Conservation (phyloP, 768 basidiomycete genomes). For the Tricholoma sp. region DNA sequence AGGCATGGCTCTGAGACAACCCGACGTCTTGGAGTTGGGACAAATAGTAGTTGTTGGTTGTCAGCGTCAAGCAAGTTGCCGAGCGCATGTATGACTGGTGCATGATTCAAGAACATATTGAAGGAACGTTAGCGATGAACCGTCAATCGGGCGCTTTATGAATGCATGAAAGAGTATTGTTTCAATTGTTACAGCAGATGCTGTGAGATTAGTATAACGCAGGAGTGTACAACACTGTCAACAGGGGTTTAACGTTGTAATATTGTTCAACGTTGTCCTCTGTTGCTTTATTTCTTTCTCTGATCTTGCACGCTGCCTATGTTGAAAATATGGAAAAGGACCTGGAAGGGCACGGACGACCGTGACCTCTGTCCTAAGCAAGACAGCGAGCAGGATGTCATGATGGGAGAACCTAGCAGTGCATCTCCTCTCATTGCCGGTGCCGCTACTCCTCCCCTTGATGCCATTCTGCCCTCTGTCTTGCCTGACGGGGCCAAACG, state of each 20-base stretch:
- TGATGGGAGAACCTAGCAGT: conserved; percentile 16
- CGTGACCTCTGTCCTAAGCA: neutral
- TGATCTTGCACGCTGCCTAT: too few species aligned
- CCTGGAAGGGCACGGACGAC: conserved; percentile 35
- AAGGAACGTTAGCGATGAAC: neutral
- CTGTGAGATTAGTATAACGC: too few species aligned
- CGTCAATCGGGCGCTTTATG: conserved; percentile 1
- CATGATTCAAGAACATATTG: conserved; percentile 52
- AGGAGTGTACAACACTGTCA: too few species aligned
- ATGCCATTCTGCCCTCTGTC: conserved; percentile 6
- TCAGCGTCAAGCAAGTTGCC: conserved; percentile 21
- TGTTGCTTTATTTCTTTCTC: too few species aligned
- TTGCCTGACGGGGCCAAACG: neutral
- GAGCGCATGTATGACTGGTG: conserved; percentile 28
- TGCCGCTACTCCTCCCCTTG: conserved; percentile 4
- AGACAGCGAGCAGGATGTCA: conserved; percentile 16
- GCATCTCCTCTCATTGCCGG: neutral
- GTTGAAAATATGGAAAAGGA: conserved; percentile 48
- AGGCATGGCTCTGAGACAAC: conserved; percentile 52
- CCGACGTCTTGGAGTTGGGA: conserved; percentile 30
- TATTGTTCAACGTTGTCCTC: too few species aligned
- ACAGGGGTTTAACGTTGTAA: too few species aligned
- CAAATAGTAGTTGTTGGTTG: conserved; percentile 1
- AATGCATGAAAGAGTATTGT: conserved; percentile 8
- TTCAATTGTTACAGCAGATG: neutral